These are phyloP conservation scores for Tulasnella sp. DNA, from an alignment of 768 basidiomycete genomes.

Conservation along the genomic window DNA sequence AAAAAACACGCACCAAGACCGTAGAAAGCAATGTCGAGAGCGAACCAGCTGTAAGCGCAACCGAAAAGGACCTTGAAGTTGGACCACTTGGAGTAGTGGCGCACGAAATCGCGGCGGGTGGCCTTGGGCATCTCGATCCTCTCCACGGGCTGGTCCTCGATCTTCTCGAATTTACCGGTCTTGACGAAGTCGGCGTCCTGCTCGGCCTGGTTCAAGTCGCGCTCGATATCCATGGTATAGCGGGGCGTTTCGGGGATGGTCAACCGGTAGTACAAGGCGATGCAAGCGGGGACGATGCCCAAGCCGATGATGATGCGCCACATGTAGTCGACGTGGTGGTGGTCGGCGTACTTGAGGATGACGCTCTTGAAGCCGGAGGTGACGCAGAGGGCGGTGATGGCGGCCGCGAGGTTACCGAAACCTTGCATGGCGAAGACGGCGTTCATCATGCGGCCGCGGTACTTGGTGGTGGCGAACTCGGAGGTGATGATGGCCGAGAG, in stretches of 20 bases:
- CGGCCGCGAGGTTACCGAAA: constrained; percentile 81
- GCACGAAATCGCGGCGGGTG: constrained; percentile 59
- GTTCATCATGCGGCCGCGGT: constrained; percentile 82
- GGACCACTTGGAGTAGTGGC: constrained; percentile 62
- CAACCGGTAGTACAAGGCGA: constrained; percentile 65
- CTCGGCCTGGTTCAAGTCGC: constrained; percentile 71
- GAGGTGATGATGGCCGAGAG: constrained; percentile 74
- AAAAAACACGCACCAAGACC: constrained; percentile 47
- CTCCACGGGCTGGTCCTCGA: constrained; percentile 54
- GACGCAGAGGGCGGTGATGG: constrained; percentile 61
- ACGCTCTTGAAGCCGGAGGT: constrained; percentile 63
- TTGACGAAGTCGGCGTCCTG: constrained; percentile 65
- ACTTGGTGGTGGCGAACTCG: constrained; percentile 76
- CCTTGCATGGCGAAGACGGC: constrained; percentile 84
- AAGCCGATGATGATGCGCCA: constrained; percentile 90
- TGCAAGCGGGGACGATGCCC: constrained; percentile 72
- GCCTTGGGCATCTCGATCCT: constrained; percentile 68
- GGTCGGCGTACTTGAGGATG: constrained; percentile 46
- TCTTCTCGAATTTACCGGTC: constrained; percentile 32
- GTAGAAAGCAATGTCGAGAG: constrained; percentile 85
- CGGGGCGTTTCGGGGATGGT: constrained; percentile 86
- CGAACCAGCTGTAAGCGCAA: constrained; percentile 82
- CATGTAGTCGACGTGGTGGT: constrained; percentile 61
- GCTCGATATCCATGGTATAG: constrained; percentile 87
- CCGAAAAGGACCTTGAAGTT: constrained; percentile 79